A percentile compares a stretch with the other conserved stretches of the same genome.
Evolutionary conservation across 108 stramenopile genomes (phyloP).

Genomic region (Bacterosira constricta): DNA sequence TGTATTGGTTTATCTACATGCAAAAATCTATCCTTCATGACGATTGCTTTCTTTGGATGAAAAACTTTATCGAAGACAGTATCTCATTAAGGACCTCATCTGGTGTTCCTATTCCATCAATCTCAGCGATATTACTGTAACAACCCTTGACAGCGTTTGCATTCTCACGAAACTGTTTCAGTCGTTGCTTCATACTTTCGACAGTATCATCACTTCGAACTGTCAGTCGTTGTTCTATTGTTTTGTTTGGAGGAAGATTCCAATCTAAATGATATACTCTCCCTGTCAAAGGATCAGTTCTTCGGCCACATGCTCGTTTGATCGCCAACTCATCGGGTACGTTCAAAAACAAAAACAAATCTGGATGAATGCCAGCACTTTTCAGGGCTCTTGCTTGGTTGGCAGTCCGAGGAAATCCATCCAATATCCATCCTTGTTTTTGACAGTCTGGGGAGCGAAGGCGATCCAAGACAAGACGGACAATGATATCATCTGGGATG

Average conservation of each 20-base stretch:
- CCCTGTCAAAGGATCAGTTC: slow-evolving; percentile 93
- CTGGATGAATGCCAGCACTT: slow-evolving; percentile 70
- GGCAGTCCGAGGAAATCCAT: slow-evolving; percentile 74
- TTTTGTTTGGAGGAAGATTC: slow-evolving; percentile 73
- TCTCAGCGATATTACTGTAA: slow-evolving; percentile 60
- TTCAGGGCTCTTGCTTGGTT: slow-evolving; percentile 67
- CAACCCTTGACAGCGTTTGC: slow-evolving; percentile 66
- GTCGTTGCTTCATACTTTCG: slow-evolving; percentile 87
- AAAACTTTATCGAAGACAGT: slow-evolving; percentile 50
- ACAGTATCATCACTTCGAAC: slow-evolving; percentile 93
- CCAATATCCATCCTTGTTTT: slow-evolving; percentile 86
- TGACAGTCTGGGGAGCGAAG: slow-evolving; percentile 76
- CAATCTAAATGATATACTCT: slow-evolving; percentile 92
- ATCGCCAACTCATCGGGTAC: slow-evolving; percentile 84
- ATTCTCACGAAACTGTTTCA: slow-evolving; percentile 84
- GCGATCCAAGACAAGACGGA: slow-evolving; percentile 48
- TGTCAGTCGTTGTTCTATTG: slow-evolving; percentile 61
- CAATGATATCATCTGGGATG: slow-evolving; percentile 75
- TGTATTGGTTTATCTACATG: no score
- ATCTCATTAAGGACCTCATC: slow-evolving; percentile 57
- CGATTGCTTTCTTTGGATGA: no score
- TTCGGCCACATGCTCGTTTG: slow-evolving; percentile 88
- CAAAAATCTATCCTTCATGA: no score
- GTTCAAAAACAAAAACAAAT: slow-evolving; percentile 83
- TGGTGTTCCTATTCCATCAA: slow-evolving; percentile 68